A percentile compares a stretch with the other conserved stretches of the same genome.
Evolutionary conservation across 2,329 filamentous ascomycete species (phyloP).

Genomic region (Trichophyton schoenleinii): DNA sequence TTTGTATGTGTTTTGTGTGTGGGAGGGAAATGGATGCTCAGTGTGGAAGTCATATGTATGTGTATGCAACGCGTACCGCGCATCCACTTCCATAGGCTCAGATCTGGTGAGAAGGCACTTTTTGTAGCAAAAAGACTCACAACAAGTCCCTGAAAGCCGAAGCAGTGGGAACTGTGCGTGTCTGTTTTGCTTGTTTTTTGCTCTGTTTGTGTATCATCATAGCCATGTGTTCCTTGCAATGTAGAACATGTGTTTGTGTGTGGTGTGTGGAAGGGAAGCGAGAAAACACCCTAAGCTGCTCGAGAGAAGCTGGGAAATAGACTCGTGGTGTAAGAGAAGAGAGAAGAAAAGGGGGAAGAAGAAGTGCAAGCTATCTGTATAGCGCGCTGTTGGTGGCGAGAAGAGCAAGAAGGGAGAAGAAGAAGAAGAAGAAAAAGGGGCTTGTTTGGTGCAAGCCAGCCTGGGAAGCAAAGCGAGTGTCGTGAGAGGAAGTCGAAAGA

Average conservation of each 20-base stretch:
- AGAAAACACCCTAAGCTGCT: not conserved
- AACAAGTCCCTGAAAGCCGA: not conserved
- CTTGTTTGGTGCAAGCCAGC: not conserved
- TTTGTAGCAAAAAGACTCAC: not conserved
- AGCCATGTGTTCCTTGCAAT: not conserved
- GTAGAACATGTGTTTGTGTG: not conserved
- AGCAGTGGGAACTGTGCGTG: not conserved
- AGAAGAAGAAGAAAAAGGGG: not conserved
- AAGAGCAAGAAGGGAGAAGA: not conserved
- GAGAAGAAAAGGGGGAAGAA: not conserved
- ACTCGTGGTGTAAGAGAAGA: not conserved
- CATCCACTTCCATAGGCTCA: not conserved
- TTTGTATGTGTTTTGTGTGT: no score
- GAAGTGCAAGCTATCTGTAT: no score
- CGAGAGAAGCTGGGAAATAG: not conserved
- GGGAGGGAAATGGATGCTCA: no score
- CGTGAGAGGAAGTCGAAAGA: not conserved
- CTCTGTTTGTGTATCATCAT: not conserved
- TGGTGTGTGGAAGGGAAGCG: not conserved
- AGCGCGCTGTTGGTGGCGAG: not conserved
- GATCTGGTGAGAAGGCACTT: not conserved
- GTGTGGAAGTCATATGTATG: not conserved
- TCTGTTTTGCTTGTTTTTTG: not conserved
- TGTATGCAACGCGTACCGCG: not conserved
- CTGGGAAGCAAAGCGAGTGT: not conserved